Percentiles rank a stretch among this genome's conserved stretches.
These are phyloP conservation scores for Salix caprea DNA, from an alignment of 345 rosid genomes.

Conservation along the genomic window DNA sequence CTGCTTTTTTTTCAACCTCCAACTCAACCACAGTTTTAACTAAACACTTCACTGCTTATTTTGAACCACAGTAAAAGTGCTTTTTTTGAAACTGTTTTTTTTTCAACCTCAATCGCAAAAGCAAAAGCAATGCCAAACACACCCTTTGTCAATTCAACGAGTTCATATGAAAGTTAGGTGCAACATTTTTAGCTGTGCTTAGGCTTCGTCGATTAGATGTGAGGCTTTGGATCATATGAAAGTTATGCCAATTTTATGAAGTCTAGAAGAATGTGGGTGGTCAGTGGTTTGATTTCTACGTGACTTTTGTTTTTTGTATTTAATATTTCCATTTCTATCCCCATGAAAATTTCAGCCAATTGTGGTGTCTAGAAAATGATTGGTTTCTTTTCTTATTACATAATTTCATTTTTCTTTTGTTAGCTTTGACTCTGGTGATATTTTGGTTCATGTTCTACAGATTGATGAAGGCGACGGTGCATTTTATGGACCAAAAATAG, in stretches of 20 bases:
- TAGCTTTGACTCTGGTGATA: not conserved
- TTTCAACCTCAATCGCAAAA: too few relatives aligned
- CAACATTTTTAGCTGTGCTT: not conserved
- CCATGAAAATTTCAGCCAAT: not conserved
- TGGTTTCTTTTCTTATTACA: not conserved
- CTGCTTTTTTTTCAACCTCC: too few relatives aligned
- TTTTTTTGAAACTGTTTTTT: too few relatives aligned
- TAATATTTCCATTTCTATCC: not conserved
- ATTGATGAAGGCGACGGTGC: conserved; percentile 93
- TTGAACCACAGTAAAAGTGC: too few relatives aligned
- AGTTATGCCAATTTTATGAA: not conserved
- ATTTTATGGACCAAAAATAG: conserved; percentile 98
- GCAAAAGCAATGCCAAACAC: too few relatives aligned
- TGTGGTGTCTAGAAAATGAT: not conserved
- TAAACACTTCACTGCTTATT: too few relatives aligned
- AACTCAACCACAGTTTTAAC: too few relatives aligned
- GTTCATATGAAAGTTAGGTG: not conserved
- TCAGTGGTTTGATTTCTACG: not conserved
- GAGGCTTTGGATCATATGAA: not conserved
- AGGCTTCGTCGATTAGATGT: not conserved
- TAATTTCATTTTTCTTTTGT: not conserved
- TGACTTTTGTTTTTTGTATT: not conserved
- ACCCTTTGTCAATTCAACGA: not conserved
- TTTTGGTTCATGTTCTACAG: conserved; percentile 32
- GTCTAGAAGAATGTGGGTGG: not conserved